phyloP scores from a whole-genome alignment of 768 basidiomycete species.

The Gymnopilus dilepis region DNA sequence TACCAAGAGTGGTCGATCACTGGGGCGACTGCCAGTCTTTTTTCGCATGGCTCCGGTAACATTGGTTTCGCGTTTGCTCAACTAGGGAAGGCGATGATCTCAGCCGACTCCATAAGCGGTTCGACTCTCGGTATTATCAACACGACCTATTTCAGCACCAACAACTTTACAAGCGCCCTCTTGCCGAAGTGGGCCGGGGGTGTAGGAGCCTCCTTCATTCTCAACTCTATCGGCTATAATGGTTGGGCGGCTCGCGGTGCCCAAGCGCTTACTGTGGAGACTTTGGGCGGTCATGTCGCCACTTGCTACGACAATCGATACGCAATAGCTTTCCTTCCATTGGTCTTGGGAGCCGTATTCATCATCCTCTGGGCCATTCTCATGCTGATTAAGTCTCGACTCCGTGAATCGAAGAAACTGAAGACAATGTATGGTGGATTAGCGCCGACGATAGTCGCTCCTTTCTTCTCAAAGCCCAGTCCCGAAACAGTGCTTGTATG shows the following conservation, averaged over 20 bases:
- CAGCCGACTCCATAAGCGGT: neutral
- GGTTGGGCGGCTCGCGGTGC: constrained; percentile 19
- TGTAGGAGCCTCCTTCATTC: constrained; percentile 24
- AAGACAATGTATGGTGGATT: constrained; percentile 6
- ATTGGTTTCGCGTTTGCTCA: neutral
- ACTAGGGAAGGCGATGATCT: neutral
- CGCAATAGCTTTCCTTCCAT: constrained; percentile 22
- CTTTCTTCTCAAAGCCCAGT: constrained; percentile 2
- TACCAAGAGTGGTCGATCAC: neutral
- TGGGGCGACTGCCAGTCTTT: constrained; percentile 1
- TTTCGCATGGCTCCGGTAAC: neutral
- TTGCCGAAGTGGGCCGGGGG: constrained; percentile 19
- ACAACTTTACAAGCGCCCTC: neutral
- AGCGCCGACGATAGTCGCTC: constrained; percentile 2
- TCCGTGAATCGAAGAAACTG: neutral
- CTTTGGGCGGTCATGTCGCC: constrained; percentile 20
- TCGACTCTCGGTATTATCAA: constrained; percentile 2
- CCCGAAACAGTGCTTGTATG: constrained; percentile 6
- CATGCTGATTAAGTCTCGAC: constrained; percentile 1
- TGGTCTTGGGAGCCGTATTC: constrained; percentile 17
- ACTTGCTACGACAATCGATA: constrained; percentile 23
- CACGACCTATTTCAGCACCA: constrained; percentile 7
- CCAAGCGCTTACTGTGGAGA: constrained; percentile 17
- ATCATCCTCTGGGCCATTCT: constrained; percentile 4
- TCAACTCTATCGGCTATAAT: constrained; percentile 23